phyloP scores from a whole-genome alignment of 2,329 filamentous ascomycete genomes.

The Blumeriella jaapii region DNA sequence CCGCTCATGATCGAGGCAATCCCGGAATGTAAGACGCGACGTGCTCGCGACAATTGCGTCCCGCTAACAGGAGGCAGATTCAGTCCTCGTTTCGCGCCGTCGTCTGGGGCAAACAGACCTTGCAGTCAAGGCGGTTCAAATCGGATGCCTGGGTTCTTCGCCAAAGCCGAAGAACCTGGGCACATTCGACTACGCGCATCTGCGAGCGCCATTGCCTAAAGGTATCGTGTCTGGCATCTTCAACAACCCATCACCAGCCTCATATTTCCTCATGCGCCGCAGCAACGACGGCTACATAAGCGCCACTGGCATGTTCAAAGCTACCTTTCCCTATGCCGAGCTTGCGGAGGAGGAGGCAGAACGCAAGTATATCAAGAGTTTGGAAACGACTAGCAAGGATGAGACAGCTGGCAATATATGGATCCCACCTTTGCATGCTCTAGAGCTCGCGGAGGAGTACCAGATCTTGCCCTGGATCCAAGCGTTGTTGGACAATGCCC shows the following conservation, averaged over 20 bases:
- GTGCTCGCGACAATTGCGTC: slow-evolving; percentile 9
- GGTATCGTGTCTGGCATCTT: slow-evolving; percentile 91
- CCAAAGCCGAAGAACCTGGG: slow-evolving; percentile 64
- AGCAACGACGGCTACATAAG: slow-evolving; percentile 77
- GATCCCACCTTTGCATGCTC: slow-evolving; percentile 75
- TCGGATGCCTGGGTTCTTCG: slow-evolving; percentile 58
- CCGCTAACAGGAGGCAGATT: slow-evolving; percentile 22
- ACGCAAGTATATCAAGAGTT: slow-evolving; percentile 74
- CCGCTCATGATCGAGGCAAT: slow-evolving; percentile 53
- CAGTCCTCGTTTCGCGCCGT: slow-evolving; percentile 53
- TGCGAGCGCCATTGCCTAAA: slow-evolving; percentile 84
- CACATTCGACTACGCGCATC: slow-evolving; percentile 89
- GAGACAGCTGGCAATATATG: slow-evolving; percentile 96
- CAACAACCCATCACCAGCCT: slow-evolving; percentile 68
- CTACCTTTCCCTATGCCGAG: slow-evolving; percentile 70
- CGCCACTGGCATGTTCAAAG: slow-evolving; percentile 88
- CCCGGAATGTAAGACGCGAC: slow-evolving; percentile 45
- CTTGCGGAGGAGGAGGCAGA: slow-evolving; percentile 62
- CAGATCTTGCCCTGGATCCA: slow-evolving; percentile 76
- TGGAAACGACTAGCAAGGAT: slow-evolving; percentile 70
- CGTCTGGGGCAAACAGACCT: slow-evolving; percentile 89
- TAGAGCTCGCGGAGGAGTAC: slow-evolving; percentile 79
- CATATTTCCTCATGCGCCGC: slow-evolving; percentile 93
- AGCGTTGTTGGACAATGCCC: slow-evolving; percentile 80
- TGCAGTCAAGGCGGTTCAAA: slow-evolving; percentile 65